Percentiles rank a stretch among this genome's conserved stretches.
Evolutionary conservation across 176 grass and related monocot genomes (phyloP).

Genomic region (Carex pumila): DNA sequence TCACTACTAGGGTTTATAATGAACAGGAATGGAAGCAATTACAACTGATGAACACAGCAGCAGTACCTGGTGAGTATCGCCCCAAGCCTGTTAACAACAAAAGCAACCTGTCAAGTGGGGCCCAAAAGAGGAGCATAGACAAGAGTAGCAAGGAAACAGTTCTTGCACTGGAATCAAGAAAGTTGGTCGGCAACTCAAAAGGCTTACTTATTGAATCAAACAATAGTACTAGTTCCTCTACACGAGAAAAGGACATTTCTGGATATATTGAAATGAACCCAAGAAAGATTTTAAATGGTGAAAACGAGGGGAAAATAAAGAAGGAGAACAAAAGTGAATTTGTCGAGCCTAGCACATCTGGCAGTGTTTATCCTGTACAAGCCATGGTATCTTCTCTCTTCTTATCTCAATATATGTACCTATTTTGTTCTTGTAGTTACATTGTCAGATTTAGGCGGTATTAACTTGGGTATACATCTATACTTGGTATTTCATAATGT

Average conservation of each 20-base stretch:
- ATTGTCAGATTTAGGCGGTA: background rate
- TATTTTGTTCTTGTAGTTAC: background rate
- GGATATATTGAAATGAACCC: constrained; percentile 58
- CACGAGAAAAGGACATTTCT: constrained; percentile 52
- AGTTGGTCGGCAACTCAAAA: constrained; percentile 58
- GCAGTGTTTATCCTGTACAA: constrained; percentile 47
- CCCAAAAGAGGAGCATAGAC: constrained; percentile 38
- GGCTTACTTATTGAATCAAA: constrained; percentile 35
- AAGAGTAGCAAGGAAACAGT: constrained; percentile 55
- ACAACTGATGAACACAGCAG: constrained; percentile 32
- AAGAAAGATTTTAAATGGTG: constrained; percentile 41
- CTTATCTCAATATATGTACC: background rate
- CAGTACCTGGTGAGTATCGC: constrained; percentile 34
- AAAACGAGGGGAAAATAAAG: constrained; percentile 27
- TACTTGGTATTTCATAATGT: background rate
- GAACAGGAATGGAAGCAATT: constrained; percentile 33
- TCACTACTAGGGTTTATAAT: constrained; percentile 22
- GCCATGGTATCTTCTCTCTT: constrained; percentile 33
- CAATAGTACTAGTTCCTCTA: constrained; percentile 45
- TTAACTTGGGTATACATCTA: background rate
- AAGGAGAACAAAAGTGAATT: constrained; percentile 59
- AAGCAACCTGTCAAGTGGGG: constrained; percentile 22
- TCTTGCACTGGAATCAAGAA: constrained; percentile 44
- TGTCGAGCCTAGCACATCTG: constrained; percentile 39
- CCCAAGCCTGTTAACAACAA: constrained; percentile 47